Conservation (phyloP, 2,329 filamentous ascomycete genomes). For the Fusarium zealandicum region DNA sequence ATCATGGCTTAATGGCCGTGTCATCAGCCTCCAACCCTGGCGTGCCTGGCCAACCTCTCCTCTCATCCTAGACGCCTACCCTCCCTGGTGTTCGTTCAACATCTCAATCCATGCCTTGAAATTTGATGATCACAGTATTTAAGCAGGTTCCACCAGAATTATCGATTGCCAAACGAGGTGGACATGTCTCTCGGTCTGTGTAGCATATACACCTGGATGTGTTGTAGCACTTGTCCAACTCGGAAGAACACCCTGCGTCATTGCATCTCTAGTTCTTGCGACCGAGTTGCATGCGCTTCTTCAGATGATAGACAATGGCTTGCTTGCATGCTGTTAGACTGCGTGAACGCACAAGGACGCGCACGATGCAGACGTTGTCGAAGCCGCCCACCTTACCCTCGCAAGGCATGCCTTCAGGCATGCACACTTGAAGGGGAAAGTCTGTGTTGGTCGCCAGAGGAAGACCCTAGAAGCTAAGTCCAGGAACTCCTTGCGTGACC, state of each 20-base stretch:
- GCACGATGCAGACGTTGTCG: slow-evolving; percentile 69
- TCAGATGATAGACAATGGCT: slow-evolving; percentile 62
- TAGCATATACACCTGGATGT: neutral
- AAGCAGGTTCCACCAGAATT: neutral
- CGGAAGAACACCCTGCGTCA: neutral
- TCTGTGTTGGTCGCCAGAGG: slow-evolving; percentile 67
- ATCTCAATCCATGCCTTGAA: neutral
- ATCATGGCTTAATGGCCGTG: slow-evolving; percentile 18
- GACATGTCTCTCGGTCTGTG: neutral
- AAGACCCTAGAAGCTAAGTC: slow-evolving; percentile 61
- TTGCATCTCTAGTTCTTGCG: slow-evolving; percentile 1
- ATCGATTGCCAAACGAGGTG: neutral
- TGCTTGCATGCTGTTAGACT: slow-evolving; percentile 66
- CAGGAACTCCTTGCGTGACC: slow-evolving; percentile 68
- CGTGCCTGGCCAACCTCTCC: slow-evolving; percentile 26
- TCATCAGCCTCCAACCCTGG: slow-evolving; percentile 12
- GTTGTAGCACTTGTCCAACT: neutral
- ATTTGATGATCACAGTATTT: neutral
- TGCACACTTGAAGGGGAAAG: slow-evolving; percentile 69
- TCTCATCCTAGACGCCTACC: neutral
- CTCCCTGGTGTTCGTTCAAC: neutral
- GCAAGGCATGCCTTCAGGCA: slow-evolving; percentile 74
- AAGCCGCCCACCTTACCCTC: slow-evolving; percentile 64
- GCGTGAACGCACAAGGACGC: slow-evolving; percentile 72
- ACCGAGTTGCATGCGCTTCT: slow-evolving; percentile 46